These are phyloP conservation scores for Irpex lacteus DNA, from an alignment of 1,284 basidiomycete species.

Conservation along the genomic window DNA sequence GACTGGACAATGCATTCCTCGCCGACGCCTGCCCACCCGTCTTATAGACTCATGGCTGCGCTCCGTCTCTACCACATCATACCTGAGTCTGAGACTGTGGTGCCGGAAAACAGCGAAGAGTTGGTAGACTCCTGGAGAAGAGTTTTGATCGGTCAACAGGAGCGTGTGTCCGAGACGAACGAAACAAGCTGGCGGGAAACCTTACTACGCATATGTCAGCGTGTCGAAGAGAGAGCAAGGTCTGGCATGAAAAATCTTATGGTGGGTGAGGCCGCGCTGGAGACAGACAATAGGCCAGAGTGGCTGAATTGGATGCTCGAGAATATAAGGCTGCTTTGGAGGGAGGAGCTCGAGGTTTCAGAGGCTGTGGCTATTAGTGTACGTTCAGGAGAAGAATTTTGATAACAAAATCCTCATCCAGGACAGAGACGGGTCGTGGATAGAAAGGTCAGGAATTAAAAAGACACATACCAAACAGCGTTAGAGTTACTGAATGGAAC, in stretches of 20 bases:
- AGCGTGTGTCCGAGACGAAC: slow-evolving; percentile 44
- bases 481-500: too few species aligned
- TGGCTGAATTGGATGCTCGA: slow-evolving; percentile 33
- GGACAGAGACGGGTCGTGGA: too few species aligned
- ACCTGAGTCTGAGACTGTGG: slow-evolving; percentile 4
- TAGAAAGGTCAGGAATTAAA: too few species aligned
- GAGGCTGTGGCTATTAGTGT: slow-evolving; percentile 37
- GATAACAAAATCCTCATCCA: not conserved
- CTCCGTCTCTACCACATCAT: slow-evolving; percentile 60
- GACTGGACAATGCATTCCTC: slow-evolving; percentile 71
- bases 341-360: slow-evolving; percentile 55
- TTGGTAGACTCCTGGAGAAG: slow-evolving; percentile 52
- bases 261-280: not conserved
- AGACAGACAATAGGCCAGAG: slow-evolving; percentile 4
- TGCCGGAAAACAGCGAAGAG: not conserved
- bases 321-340: slow-evolving; percentile 36
- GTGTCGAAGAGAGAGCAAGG: slow-evolving; percentile 31
- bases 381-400: slow-evolving; percentile 25
- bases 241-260: slow-evolving; percentile 9
- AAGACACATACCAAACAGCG: too few species aligned
- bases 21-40: slow-evolving; percentile 64
- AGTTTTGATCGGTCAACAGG: slow-evolving; percentile 44
- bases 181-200: slow-evolving; percentile 39
- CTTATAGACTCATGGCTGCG: slow-evolving; percentile 70
- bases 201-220: slow-evolving; percentile 36